These are phyloP conservation scores for Arthrobotrys sinensis DNA, from an alignment of 2,329 filamentous ascomycete genomes.

Conservation along the genomic window DNA sequence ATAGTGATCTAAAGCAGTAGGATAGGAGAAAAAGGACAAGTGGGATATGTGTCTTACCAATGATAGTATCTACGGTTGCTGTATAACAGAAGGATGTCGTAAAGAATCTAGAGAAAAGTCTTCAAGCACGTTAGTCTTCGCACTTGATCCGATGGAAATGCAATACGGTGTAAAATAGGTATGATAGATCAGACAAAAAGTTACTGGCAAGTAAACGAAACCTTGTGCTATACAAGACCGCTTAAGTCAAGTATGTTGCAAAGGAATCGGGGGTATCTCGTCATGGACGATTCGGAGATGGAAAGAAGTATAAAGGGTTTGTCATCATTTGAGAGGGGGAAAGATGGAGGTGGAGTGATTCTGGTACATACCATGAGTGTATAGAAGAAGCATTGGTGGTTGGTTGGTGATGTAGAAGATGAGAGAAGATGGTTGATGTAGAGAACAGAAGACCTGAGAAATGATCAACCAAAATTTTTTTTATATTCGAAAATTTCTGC, in stretches of 20 bases:
- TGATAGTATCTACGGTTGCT: conserved; percentile 24
- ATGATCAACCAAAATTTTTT: neutral
- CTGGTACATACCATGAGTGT: conserved; percentile 27
- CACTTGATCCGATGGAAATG: neutral
- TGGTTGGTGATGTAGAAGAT: conserved; percentile 29
- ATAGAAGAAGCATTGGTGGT: conserved; percentile 27
- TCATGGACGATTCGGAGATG: conserved; percentile 65
- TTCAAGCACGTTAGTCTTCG: conserved; percentile 37
- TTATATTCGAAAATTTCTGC: conserved; percentile 14
- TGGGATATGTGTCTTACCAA: conserved; percentile 34
- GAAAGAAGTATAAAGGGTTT: conserved; percentile 63
- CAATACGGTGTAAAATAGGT: conserved; percentile 2
- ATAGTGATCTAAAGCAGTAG: conserved; percentile 36
- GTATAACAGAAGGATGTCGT: neutral
- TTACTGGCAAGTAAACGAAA: conserved; percentile 65
- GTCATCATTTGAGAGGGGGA: conserved; percentile 50
- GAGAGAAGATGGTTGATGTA: conserved; percentile 3
- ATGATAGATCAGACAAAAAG: conserved; percentile 63
- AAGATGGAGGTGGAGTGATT: neutral
- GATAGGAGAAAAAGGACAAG: conserved; percentile 10
- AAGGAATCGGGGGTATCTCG: conserved; percentile 61
- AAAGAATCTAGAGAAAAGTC: conserved; percentile 29
- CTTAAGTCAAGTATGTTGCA: conserved; percentile 33
- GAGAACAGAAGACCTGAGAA: neutral
- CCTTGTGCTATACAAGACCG: conserved; percentile 23